These are phyloP conservation scores for Phaeosphaeriaceae sp. DNA, from an alignment of 2,329 filamentous ascomycete genomes.

Conservation along the genomic window DNA sequence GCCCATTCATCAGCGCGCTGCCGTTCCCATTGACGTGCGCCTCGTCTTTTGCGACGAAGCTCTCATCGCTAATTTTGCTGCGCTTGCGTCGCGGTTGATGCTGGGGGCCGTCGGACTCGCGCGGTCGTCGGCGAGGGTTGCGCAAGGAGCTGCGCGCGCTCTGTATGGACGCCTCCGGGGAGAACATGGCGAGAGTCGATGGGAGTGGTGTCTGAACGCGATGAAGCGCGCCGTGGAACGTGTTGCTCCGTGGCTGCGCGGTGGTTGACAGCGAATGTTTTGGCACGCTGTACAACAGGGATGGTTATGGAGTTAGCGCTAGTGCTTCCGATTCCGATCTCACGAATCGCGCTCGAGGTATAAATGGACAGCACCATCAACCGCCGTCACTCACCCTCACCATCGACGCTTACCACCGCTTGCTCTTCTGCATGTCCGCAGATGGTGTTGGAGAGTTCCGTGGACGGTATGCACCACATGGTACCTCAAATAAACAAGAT, in stretches of 20 bases:
- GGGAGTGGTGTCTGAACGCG: slow-evolving; percentile 29
- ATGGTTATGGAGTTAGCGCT: slow-evolving; percentile 20
- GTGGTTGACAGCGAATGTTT: slow-evolving; percentile 25
- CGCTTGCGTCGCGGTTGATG: slow-evolving; percentile 55
- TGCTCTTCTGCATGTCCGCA: neutral
- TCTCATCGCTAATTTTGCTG: slow-evolving; percentile 55
- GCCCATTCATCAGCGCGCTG: slow-evolving; percentile 38
- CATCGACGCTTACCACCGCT: neutral
- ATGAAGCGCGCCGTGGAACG: slow-evolving; percentile 36
- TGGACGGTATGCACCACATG: neutral
- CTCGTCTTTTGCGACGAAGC: slow-evolving; percentile 40
- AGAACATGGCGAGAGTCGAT: slow-evolving; percentile 44
- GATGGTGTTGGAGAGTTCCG: too few species aligned
- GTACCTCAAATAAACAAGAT: neutral
- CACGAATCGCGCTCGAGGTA: neutral
- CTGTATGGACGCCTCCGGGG: slow-evolving; percentile 45
- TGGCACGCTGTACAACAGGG: slow-evolving; percentile 12
- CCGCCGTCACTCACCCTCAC: neutral
- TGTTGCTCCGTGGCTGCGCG: slow-evolving; percentile 13
- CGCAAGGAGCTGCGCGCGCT: slow-evolving; percentile 50
- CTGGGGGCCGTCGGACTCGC: slow-evolving; percentile 52
- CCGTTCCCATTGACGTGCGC: slow-evolving; percentile 45
- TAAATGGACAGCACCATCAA: neutral
- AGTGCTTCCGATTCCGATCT: neutral
- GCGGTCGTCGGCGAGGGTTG: slow-evolving; percentile 55